Evolutionary conservation across 148 eudicot species (phyloP), one percentile per base, ranked within the genome.

Genomic region (Rhododendron vialii): DNA sequence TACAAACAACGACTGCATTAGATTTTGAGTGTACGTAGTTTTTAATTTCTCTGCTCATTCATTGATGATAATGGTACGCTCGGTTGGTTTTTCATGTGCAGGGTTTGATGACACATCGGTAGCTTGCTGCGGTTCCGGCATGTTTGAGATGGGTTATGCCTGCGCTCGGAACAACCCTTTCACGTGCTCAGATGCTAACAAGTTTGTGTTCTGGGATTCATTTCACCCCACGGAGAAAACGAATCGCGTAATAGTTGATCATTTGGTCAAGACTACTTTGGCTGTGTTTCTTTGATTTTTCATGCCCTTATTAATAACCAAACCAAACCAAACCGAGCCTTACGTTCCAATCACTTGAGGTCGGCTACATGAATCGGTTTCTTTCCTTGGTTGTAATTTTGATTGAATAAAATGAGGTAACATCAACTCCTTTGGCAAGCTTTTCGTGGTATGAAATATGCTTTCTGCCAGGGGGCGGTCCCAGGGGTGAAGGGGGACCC

Each of bases 111-210:
- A 36, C 1, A 48, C 88, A 47, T 63, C 41, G 2, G 80, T 83
- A 15, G 88, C 86, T 15, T 87, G 88, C 14, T 87, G 88, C 28
- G 88, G 78, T 43, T 65, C 86, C 1, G 88, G 88, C 17, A 87
- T 50, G 88, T 78, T 78, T 5, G 88, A 87, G 86, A 87, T 87
- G 88, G 86, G 88, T 20, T 87, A 87, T n/a, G 55, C 83, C 7
- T 87, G 88, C 2, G 71, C 14, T 50, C 78, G 22, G 7, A 22
- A 59, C 67, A 87, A 83, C 18, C 83, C 71, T 0, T 87, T 87
- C 50, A 78, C 88, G 0, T 87, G 88, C 73, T 35, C 69, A 10
- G 88, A 83, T 63, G 88, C 88, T 0, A 87, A 50, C 30, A 83
- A 87, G 63, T 87, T 61, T 24, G 83, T 87, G 4, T 87, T 87